These are phyloP conservation scores for Heliamphora pulchella DNA, from an alignment of 179 eudicot species.

Conservation along the genomic window DNA sequence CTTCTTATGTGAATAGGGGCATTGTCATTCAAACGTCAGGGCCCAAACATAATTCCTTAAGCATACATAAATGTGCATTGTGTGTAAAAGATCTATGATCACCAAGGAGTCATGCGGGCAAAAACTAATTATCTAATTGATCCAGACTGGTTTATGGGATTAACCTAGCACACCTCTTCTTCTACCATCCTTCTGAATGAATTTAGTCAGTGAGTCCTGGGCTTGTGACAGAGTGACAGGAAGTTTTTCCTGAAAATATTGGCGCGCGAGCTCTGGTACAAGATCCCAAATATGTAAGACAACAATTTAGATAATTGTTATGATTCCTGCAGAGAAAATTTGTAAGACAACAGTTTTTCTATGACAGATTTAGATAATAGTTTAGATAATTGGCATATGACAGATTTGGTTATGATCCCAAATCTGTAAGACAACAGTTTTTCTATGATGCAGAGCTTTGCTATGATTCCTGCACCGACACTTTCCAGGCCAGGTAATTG, in stretches of 20 bases:
- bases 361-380: too few relatives aligned
- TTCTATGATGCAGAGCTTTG: constrained; percentile 84
- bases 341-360: too few relatives aligned
- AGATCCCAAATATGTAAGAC: constrained; percentile 52
- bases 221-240: constrained; percentile 62
- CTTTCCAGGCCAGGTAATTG: constrained; percentile 80
- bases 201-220: constrained; percentile 44
- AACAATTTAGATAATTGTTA: not conserved
- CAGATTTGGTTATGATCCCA: too few relatives aligned
- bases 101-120: not conserved
- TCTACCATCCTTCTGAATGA: not conserved
- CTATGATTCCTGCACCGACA: constrained; percentile 72
- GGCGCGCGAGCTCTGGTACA: constrained; percentile 38
- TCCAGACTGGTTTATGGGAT: not conserved
- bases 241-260: constrained; percentile 62
- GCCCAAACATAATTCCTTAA: not conserved
- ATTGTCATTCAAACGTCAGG: constrained; percentile 6
- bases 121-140: not conserved
- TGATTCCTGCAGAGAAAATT: too few relatives aligned
- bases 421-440: too few relatives aligned
- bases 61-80: not conserved
- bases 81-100: not conserved
- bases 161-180: not conserved
- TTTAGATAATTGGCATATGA: too few relatives aligned
- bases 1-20: not conserved